These are phyloP conservation scores for Wickerhamomyces sp. DNA, from an alignment of 1,139 yeast species.

Conservation along the genomic window DNA sequence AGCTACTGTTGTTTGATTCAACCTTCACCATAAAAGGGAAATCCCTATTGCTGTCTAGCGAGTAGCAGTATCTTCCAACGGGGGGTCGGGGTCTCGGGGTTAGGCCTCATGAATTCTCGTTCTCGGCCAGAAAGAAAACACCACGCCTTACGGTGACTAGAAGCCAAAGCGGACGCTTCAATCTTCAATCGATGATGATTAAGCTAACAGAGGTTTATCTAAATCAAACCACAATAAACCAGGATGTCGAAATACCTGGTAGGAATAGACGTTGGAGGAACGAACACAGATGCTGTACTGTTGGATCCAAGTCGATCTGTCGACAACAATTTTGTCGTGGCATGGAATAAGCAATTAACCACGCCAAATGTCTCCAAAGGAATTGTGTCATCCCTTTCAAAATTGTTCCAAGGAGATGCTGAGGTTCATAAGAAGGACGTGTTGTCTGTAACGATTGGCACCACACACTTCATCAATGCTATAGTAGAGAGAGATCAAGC, in stretches of 20 bases:
- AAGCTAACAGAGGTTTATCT: too few species aligned
- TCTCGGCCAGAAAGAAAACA: too few species aligned
- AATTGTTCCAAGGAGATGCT: constrained; percentile 22
- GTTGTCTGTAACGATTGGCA: constrained; percentile 37
- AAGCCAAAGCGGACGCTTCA: too few species aligned
- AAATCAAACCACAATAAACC: too few species aligned
- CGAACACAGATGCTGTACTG: constrained; percentile 43
- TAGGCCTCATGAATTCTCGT: too few species aligned
- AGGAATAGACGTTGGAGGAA: constrained; percentile 46
- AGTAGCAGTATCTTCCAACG: too few species aligned
- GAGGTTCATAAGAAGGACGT: constrained; percentile 25
- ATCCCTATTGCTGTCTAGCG: too few species aligned
- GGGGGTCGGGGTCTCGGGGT: too few species aligned
- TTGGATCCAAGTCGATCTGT: constrained; percentile 29
- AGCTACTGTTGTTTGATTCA: too few species aligned
- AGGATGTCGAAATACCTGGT: constrained; percentile 20
- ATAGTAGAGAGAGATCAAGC: constrained; percentile 37
- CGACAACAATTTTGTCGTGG: constrained; percentile 30
- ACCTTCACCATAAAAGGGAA: too few species aligned
- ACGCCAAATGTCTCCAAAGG: constrained; percentile 41
- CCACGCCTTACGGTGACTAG: too few species aligned
- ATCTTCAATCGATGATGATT: too few species aligned
- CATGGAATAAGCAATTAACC: constrained; percentile 39
- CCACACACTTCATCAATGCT: constrained; percentile 43
- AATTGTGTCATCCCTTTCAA: constrained; percentile 32